Evolutionary conservation across 495 filamentous ascomycete species (phyloP).

Genomic region (Neurospora sp.): DNA sequence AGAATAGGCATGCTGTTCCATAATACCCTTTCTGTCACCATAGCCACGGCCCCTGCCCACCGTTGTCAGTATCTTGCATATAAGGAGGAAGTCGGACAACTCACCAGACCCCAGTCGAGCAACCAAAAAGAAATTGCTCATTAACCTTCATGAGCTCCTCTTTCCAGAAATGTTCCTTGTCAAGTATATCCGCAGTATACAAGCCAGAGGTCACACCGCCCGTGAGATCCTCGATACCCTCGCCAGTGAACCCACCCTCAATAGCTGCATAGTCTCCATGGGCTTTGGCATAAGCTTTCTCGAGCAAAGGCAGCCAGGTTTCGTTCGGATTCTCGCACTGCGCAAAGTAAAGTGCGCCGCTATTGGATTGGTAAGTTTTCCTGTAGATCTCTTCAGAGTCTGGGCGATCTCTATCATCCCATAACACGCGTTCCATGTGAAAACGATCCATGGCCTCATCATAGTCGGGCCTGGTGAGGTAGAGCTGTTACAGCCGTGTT

Average conservation of each 20-base stretch:
- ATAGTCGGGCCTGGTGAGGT: constrained; percentile 72
- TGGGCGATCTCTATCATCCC: constrained; percentile 59
- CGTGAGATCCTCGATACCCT: constrained; percentile 88
- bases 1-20: constrained; percentile 79
- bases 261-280: constrained; percentile 81
- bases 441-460: constrained; percentile 41
- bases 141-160: constrained; percentile 81
- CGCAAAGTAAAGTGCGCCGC: constrained; percentile 73
- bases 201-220: constrained; percentile 82
- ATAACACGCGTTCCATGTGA: constrained; percentile 50
- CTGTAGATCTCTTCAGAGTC: constrained; percentile 73
- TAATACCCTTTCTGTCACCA: constrained; percentile 60
- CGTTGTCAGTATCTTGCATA: neutral
- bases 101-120: constrained; percentile 50
- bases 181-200: constrained; percentile 70
- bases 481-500: constrained; percentile 34
- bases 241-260: constrained; percentile 76
- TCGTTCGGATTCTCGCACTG: constrained; percentile 79
- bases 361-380: constrained; percentile 59
- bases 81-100: neutral
- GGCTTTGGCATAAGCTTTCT: constrained; percentile 95
- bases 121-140: constrained; percentile 80
- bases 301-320: constrained; percentile 88
- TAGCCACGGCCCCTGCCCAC: constrained; percentile 39
- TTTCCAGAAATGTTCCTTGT: constrained; percentile 82